These are phyloP conservation scores for Leptoxyphium fumago DNA, from an alignment of 2,329 filamentous ascomycete species.

Conservation along the genomic window DNA sequence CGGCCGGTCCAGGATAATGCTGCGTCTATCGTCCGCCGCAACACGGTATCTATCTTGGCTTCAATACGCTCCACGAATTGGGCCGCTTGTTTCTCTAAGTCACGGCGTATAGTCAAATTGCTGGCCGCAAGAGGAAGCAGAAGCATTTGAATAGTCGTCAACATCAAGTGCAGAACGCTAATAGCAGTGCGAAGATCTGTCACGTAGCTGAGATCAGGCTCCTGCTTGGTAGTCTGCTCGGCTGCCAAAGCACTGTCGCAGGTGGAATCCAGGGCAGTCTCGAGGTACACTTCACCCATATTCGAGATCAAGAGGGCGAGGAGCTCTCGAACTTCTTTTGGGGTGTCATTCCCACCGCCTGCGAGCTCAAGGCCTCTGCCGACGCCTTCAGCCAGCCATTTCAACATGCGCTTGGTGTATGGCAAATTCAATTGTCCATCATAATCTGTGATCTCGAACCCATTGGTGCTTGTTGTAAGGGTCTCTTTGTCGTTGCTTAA, in stretches of 20 bases:
- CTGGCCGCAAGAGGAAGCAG: slow-evolving; percentile 78
- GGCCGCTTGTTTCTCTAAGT: slow-evolving; percentile 73
- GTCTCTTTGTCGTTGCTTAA: slow-evolving; percentile 54
- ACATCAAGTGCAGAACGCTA: slow-evolving; percentile 82
- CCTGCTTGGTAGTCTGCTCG: slow-evolving; percentile 57
- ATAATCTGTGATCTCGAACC: slow-evolving; percentile 80
- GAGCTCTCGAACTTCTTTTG: slow-evolving; percentile 80
- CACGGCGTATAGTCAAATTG: slow-evolving; percentile 78
- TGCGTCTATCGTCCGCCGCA: slow-evolving; percentile 56
- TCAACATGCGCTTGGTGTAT: slow-evolving; percentile 96
- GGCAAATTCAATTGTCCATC: slow-evolving; percentile 69
- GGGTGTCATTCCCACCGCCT: slow-evolving; percentile 62
- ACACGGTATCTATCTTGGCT: slow-evolving; percentile 61
- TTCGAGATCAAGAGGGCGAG: slow-evolving; percentile 70
- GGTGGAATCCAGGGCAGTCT: slow-evolving; percentile 51
- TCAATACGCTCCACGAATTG: slow-evolving; percentile 64
- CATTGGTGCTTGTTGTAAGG: slow-evolving; percentile 38
- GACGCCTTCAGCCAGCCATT: slow-evolving; percentile 91
- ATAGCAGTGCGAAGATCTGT: slow-evolving; percentile 66
- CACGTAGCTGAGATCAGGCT: slow-evolving; percentile 79
- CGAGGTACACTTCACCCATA: slow-evolving; percentile 71
- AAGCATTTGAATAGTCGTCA: slow-evolving; percentile 79
- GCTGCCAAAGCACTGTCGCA: slow-evolving; percentile 62
- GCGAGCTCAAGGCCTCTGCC: slow-evolving; percentile 84
- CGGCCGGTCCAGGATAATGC: slow-evolving; percentile 62